These are phyloP conservation scores for Rhodocollybia butyracea DNA, from an alignment of 768 basidiomycete genomes.

Conservation along the genomic window DNA sequence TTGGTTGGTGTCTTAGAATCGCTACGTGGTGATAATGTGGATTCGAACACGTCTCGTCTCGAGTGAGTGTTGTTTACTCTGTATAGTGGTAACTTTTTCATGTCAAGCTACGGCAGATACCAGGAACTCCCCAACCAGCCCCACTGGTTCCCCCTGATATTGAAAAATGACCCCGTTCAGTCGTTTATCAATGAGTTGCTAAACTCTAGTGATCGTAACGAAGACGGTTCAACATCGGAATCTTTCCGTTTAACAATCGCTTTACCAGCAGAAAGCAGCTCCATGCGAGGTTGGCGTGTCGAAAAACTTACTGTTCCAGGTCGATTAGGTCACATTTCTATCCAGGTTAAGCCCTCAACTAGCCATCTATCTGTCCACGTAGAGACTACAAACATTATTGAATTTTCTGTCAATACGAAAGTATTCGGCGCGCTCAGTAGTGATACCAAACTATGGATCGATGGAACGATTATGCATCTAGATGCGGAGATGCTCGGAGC, in stretches of 20 bases:
- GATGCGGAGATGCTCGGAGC: background rate
- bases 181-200: constrained; percentile 42
- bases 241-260: constrained; percentile 73
- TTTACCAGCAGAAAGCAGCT: constrained; percentile 64
- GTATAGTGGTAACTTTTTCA: too few species aligned
- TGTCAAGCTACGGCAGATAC: too few species aligned
- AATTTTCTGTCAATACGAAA: constrained; percentile 7
- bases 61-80: background rate
- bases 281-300: constrained; percentile 70
- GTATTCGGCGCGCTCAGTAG: background rate
- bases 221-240: constrained; percentile 6
- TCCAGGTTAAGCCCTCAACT: background rate
- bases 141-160: constrained; percentile 70
- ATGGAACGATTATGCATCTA: background rate
- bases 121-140: constrained; percentile 57
- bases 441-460: background rate
- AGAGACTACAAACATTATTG: constrained; percentile 21
- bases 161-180: constrained; percentile 53
- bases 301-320: constrained; percentile 61
- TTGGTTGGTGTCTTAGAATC: constrained; percentile 54
- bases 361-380: constrained; percentile 6
- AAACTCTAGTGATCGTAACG: constrained; percentile 6
- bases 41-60: background rate
- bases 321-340: constrained; percentile 37
- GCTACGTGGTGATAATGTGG: background rate